Conservation (phyloP, 257 asterid species). For the Scutellaria baicalensis region DNA sequence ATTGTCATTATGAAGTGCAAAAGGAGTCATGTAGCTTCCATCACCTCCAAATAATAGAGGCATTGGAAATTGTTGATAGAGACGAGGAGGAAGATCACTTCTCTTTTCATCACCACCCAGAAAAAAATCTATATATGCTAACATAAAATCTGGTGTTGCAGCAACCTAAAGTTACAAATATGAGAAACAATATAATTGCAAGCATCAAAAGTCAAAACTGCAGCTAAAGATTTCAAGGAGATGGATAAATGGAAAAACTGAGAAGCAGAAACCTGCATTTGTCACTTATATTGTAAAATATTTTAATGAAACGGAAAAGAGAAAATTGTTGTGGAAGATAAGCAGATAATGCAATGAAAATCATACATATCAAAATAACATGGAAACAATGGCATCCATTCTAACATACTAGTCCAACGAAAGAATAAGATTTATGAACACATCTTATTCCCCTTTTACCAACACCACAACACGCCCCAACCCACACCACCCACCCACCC, state of each 20-base stretch:
- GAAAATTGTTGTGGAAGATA: neutral
- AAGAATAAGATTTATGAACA: neutral
- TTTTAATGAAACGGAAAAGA: neutral
- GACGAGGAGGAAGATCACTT: slow-evolving; percentile 85
- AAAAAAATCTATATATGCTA: slow-evolving; percentile 81
- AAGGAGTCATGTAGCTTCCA: slow-evolving; percentile 95
- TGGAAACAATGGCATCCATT: neutral
- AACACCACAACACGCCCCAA: no score
- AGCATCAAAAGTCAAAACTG: neutral
- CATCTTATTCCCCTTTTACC: neutral
- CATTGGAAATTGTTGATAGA: slow-evolving; percentile 75
- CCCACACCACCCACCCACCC: no score
- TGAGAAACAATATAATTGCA: slow-evolving; percentile 7
- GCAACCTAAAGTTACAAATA: slow-evolving; percentile 59
- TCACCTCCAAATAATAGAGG: slow-evolving; percentile 89
- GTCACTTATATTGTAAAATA: neutral
- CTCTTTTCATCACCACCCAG: slow-evolving; percentile 99
- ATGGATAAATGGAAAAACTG: neutral
- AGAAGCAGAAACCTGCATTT: neutral
- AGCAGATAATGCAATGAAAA: slow-evolving; percentile 1
- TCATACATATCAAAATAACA: neutral
- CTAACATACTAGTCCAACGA: neutral
- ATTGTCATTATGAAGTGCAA: slow-evolving; percentile 81
- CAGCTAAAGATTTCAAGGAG: slow-evolving; percentile 6
- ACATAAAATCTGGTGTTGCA: slow-evolving; percentile 93